Base-by-base conservation (phyloP, 345 rosid genomes). In the Hibiscus trionum region DNA sequence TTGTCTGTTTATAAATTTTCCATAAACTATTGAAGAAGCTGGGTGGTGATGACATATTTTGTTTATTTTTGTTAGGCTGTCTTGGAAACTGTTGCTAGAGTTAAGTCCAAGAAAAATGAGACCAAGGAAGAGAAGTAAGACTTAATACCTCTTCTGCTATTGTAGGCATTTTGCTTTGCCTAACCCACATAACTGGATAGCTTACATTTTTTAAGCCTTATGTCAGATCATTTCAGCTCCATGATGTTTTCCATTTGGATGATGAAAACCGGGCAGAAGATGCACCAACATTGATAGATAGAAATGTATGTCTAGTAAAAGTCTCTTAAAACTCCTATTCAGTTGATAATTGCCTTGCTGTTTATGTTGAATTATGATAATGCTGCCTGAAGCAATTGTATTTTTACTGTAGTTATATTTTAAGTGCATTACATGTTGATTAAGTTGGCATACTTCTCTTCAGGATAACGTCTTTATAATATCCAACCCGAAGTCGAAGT, bases 381-480 rank as follows among this genome's bases (percentile, higher is more conserved):
- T 57, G 69, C 55, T 62, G 3, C 55, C 55, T 76, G 11, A 27
- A 33, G 60, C 14, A 53, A 44, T 33, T 66, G n/a, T 72, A 63
- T 1, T 74, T 42, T 62, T 57, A 35, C 56, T 42, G 39, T 35
- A 31, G 66, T 50, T 66, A 27, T 66, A 29, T 44, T 33, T 63
- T 27, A 61, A n/a, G 58, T 16, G 33, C 29, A 61, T 29, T 7
- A 60, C 42, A 37, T 65, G 71, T 76, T 77, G 74, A 59, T 71
- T 19, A 33, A 68, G 52, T 65, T 66, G 71, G n/a, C 63, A 71
- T 73, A 52, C 64, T 75, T 64, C 24, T 52, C 59, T 83, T 56
- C 91, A 95, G 99, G 97, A 95, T 77, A 95, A 95, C 79, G 84
- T 95, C 74, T 95, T 95, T 81, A 95, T 95, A 63, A 94, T 94